Evolutionary conservation across 1,284 basidiomycete genomes (phyloP), one percentile per base, ranked within the genome.

Genomic region (Ceratobasidium sp.): DNA sequence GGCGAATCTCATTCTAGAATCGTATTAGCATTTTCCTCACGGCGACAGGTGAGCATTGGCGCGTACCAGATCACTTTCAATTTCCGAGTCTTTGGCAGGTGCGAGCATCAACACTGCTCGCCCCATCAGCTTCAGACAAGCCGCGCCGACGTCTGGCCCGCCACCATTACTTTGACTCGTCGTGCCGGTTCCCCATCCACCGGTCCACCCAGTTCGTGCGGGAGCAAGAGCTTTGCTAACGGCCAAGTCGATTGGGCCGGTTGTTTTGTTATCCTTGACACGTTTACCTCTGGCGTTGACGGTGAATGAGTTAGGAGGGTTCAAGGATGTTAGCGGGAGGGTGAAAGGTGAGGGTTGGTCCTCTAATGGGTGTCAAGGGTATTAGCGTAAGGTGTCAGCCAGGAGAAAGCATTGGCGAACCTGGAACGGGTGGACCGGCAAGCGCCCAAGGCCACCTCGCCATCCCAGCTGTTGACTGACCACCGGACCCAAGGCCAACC

Each of bases 311-410:
- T 75, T 75, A 40, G 73, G 73, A 22, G 82, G 80, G 0, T 83
- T 83, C 7, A 82, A 83, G 19, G 88, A 86, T 2, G 91, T 92
- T 25, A 95, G 87, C 2, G 93, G 89, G 17, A 95, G 86, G 0
- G 93, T 91, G 85, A 94, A 95, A 2, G 92, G 91, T 0, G 93
- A 94, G 0, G 92, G 91, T 37, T 95, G 87, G 81, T 95, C 93
- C 80, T 95, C 93, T 54, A 54, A 37, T 65, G 25, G 66, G 66
- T 22, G 56, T 68, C 7, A n/a, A 0, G 62, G 44, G 40, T 49
- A n/a, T 49, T 49, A 49, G 46, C 46, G 15, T 25, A 62, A 15
- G 32, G 46, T 4, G 90, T 90, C 76, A 92, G 88, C 6, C 90
- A 88, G 3, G 89, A 84, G 11, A 34, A 54, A 64, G 51, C 17